Percentiles rank a stretch among this genome's conserved stretches.
phyloP scores from a whole-genome alignment of 2,329 filamentous ascomycete genomes.

The Cytospora mali region DNA sequence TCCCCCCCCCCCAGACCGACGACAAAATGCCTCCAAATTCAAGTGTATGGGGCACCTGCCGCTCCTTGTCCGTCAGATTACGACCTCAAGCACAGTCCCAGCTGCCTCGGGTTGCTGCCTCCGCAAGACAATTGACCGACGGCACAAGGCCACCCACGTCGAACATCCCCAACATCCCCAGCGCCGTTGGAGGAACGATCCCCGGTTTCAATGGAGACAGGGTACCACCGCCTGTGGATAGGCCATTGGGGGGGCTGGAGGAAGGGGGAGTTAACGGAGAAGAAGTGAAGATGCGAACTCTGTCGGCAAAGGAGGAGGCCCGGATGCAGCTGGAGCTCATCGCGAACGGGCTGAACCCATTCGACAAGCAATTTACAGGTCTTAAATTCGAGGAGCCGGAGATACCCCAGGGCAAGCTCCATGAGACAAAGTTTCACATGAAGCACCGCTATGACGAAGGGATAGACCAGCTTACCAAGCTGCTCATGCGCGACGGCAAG shows the following conservation, averaged over 20 bases:
- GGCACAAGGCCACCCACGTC: conserved; percentile 28
- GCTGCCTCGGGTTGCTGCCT: conserved; percentile 33
- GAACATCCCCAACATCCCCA: conserved; percentile 17
- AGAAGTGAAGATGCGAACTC: conserved; percentile 43
- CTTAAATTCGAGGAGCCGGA: conserved; percentile 77
- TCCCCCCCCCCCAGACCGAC: conserved; percentile 19
- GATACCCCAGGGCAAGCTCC: conserved; percentile 57
- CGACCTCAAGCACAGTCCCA: conserved; percentile 36
- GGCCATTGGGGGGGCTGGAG: conserved; percentile 8
- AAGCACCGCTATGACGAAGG: conserved; percentile 85
- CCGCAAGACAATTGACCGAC: conserved; percentile 35
- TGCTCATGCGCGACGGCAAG: conserved; percentile 92
- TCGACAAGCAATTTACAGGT: conserved; percentile 47
- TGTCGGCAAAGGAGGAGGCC: conserved; percentile 43
- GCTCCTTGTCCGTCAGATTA: conserved; percentile 44
- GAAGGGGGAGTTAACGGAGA: conserved; percentile 24
- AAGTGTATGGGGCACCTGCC: conserved; percentile 49
- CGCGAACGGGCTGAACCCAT: conserved; percentile 38
- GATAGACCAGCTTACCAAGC: conserved; percentile 82
- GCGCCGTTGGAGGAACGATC: conserved; percentile 7
- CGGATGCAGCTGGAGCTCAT: conserved; percentile 41
- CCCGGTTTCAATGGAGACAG: conserved; percentile 4
- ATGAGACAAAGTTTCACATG: conserved; percentile 56
- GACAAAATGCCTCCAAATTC: conserved; percentile 58
- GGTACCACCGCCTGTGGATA: conserved; percentile 23